Base-by-base conservation (phyloP, 352 stramenopile species). In the Phytophthora sp. region DNA sequence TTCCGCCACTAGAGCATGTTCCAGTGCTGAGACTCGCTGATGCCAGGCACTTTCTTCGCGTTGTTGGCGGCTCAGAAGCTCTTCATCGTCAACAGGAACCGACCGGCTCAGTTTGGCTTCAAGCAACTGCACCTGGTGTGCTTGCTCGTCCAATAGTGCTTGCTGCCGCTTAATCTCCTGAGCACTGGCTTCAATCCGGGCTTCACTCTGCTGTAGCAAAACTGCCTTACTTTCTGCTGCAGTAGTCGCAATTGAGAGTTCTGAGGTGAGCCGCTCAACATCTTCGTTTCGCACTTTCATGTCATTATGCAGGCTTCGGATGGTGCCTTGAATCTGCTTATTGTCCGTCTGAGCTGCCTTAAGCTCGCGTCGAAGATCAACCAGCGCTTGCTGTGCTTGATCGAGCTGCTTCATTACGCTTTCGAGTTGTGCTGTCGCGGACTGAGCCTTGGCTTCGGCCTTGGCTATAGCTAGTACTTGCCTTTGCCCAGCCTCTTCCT, bases 1-100 rank as follows among this genome's bases (percentile, higher is more conserved):
- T 38, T 88, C 80, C 0, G 68, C 57, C 0, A 67, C 71, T 27
- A 94, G 41, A 13, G 72, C 69, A 50, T 88, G 75, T 46, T 94
- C 81, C 18, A 89, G 18, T 0, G 77, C 67, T 1, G 82, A 62
- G 11, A 94, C 35, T 17, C 82, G 74, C 28, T 89, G 74, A 37
- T 89, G 57, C 80, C 80, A 94, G n/a, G 61, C 57, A n/a, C 62
- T 78, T 48, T 91, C 73, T 44, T 89, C 77, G 1, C 72, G 24
- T 17, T 85, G 57, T 13, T 70, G 72, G 4, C 66, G 62, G 28
- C 48, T 66, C 46, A 76, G 74, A 12, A 65, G 28, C 28, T 87
- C 76, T 8, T 84, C 73, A n/a, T 87, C 78, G 15, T 88, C 72
- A 18, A 83, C 51, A 3, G 68, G 64, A 4, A 90, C 64, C 0